A percentile compares a stretch with the other conserved stretches of the same genome.
Conservation (phyloP, 2,329 filamentous ascomycete genomes). For the Exophiala sp. region DNA sequence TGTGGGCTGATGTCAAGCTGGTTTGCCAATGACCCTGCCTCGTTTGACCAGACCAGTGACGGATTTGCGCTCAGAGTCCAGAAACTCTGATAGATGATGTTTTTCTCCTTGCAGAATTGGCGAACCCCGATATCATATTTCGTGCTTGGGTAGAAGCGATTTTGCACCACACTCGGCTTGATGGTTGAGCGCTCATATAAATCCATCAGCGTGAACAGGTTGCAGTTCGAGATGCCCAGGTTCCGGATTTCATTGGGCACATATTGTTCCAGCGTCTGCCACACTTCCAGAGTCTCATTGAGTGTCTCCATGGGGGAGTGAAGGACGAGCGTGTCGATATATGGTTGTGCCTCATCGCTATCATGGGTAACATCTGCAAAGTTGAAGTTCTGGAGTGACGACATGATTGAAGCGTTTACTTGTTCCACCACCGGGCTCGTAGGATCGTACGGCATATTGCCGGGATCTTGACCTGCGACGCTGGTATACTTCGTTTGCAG, state of each 20-base stretch:
- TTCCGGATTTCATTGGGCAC: conserved; percentile 59
- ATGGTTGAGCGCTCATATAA: conserved; percentile 37
- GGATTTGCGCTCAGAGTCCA: conserved; percentile 59
- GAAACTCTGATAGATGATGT: conserved; percentile 54
- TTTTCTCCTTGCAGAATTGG: conserved; percentile 48
- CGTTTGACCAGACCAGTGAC: conserved; percentile 41
- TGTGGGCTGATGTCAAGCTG: conserved; percentile 39
- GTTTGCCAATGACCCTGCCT: conserved; percentile 48
- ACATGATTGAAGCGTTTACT: conserved; percentile 60
- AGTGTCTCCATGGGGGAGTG: conserved; percentile 51
- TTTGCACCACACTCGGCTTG: conserved; percentile 64
- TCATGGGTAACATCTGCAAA: conserved; percentile 16
- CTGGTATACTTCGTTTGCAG: conserved; percentile 82
- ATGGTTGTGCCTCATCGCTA: conserved; percentile 41
- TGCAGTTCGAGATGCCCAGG: conserved; percentile 71
- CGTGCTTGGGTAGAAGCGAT: conserved; percentile 61
- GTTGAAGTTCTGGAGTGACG: conserved; percentile 54
- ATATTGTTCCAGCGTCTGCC: conserved; percentile 60
- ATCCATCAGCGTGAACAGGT: conserved; percentile 48
- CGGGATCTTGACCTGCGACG: conserved; percentile 54
- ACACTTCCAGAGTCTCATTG: conserved; percentile 56
- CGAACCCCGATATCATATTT: conserved; percentile 57
- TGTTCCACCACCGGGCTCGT: conserved; percentile 56
- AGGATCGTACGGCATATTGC: conserved; percentile 58
- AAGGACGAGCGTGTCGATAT: conserved; percentile 55